Conservation (phyloP, 2,329 filamentous ascomycete species). For the Phaeomoniella chlamydospora region DNA sequence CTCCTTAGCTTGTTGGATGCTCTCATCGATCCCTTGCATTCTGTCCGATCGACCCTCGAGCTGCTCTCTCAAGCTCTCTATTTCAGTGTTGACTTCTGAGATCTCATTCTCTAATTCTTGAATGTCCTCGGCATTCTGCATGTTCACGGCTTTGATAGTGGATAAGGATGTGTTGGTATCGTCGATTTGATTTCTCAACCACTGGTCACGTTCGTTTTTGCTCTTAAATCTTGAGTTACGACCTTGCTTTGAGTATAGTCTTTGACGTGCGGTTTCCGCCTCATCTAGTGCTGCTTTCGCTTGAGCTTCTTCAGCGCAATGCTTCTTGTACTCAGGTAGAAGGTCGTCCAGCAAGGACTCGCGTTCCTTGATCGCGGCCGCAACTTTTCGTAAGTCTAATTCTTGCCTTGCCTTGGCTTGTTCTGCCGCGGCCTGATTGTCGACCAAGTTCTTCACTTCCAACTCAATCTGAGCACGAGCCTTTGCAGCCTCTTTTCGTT, state of each 20-base stretch:
- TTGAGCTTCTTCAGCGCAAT: constrained; percentile 57
- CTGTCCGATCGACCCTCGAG: constrained; percentile 69
- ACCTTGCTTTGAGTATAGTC: constrained; percentile 83
- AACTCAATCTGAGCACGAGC: constrained; percentile 74
- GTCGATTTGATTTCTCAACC: constrained; percentile 64
- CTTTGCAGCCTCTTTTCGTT: constrained; percentile 70
- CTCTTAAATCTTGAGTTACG: constrained; percentile 76
- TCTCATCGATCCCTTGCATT: constrained; percentile 56
- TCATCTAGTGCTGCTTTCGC: constrained; percentile 59
- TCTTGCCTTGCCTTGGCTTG: constrained; percentile 58
- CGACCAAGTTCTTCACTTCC: constrained; percentile 66
- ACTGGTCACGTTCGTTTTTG: constrained; percentile 77
- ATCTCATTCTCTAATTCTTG: constrained; percentile 57
- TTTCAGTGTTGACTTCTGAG: constrained; percentile 55
- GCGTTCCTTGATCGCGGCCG: constrained; percentile 58
- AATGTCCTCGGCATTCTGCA: constrained; percentile 76
- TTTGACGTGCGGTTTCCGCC: constrained; percentile 58
- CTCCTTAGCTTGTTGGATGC: constrained; percentile 65
- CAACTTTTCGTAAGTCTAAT: constrained; percentile 56
- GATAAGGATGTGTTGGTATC: constrained; percentile 64
- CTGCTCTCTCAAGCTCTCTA: constrained; percentile 52
- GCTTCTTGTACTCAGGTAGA: constrained; percentile 61
- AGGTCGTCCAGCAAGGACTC: constrained; percentile 62
- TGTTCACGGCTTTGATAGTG: constrained; percentile 67
- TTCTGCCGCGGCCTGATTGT: constrained; percentile 66